Conservation (phyloP, 306 rosid genomes). For the Alnus rubra region DNA sequence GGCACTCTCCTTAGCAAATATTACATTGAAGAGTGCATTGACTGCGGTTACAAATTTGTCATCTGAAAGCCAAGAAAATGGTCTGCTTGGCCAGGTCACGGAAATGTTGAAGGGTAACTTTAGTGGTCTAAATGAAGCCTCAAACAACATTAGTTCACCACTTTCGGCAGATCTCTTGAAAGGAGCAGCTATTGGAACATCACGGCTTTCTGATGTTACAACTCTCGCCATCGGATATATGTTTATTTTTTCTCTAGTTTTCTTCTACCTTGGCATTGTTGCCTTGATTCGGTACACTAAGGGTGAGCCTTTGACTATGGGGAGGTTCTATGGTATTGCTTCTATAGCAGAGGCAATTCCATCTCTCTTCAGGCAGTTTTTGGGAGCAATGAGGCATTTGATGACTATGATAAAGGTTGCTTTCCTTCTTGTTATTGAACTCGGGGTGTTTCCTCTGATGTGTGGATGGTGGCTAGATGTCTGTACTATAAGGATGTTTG, state of each 20-base stretch:
- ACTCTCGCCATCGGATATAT: conserved; percentile 93
- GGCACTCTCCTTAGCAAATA: conserved; percentile 84
- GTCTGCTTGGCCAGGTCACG: conserved; percentile 70
- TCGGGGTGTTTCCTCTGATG: conserved; percentile 98
- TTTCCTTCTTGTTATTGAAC: conserved; percentile 94
- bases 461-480: conserved; percentile 99
- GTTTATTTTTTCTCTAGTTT: conserved; percentile 70
- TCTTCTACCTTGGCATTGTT: conserved; percentile 77
- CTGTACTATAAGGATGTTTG: conserved; percentile 95
- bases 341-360: conserved; percentile 92
- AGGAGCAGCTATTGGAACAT: conserved; percentile 66
- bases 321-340: conserved; percentile 89
- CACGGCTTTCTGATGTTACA: conserved; percentile 89
- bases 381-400: conserved; percentile 98
- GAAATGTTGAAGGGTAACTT: conserved; percentile 72
- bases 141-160: conserved; percentile 61
- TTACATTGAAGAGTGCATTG: conserved; percentile 80
- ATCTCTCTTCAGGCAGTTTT: conserved; percentile 93
- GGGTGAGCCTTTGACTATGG: conserved; percentile 88
- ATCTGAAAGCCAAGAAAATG: conserved; percentile 65
- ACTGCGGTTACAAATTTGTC: conserved; percentile 74
- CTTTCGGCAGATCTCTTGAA: conserved; percentile 67
- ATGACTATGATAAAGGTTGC: conserved; percentile 99
- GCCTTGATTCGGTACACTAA: conserved; percentile 82
- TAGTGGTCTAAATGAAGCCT: conserved; percentile 62